Evolutionary conservation across 768 basidiomycete genomes (phyloP), one percentile per base, ranked within the genome.

Genomic region (Termitomyces bulborhizus): DNA sequence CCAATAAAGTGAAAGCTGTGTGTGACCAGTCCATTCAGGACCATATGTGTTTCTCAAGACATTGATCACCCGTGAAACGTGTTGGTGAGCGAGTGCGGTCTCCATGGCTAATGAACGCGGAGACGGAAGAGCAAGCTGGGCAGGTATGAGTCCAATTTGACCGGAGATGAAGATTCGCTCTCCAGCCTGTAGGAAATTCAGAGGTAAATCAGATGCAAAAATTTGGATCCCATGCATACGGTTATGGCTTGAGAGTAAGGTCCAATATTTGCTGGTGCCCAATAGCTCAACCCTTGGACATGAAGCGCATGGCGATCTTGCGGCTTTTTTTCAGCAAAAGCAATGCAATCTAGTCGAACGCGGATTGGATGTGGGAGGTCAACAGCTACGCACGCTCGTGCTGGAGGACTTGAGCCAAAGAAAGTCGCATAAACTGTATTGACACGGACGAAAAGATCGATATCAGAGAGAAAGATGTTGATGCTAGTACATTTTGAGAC

Each of bases 181-280:
- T 59, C 80, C 83, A 44, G 80, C 84, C 93, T 96, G 61, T 7
- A 46, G 2, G 26, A 4, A 50, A 6, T 9, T 15, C 50, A 5
- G 34, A 11, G 47, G n/a, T 46, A 15, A 26, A 24, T 16, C 29
- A 16, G 15, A 16, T 37, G 32, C 11, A 8, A 15, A 21, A 46
- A 29, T 18, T 6, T 21, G 41, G 36, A 39, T 59, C 48, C 21
- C 42, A 46, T 49, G 71, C 84, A 62, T 51, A 95, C 96, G 50
- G 78, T 75, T 60, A 98, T 82, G 1, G 93, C 89, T 71, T 99
- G 97, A 4, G 93, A 97, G 69, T 99, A 99, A 4, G 97, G 97
- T 0, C 97, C 97, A 53, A 99, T 98, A 67, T 98, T 99, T 9
- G 97, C 97, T 12, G 97, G 94, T 27, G 95, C 97, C 97, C 97